A percentile compares a stretch with the other conserved stretches of the same genome.
These are phyloP conservation scores for Ustilago lituana DNA, from an alignment of 1,284 basidiomycete species.

Conservation along the genomic window DNA sequence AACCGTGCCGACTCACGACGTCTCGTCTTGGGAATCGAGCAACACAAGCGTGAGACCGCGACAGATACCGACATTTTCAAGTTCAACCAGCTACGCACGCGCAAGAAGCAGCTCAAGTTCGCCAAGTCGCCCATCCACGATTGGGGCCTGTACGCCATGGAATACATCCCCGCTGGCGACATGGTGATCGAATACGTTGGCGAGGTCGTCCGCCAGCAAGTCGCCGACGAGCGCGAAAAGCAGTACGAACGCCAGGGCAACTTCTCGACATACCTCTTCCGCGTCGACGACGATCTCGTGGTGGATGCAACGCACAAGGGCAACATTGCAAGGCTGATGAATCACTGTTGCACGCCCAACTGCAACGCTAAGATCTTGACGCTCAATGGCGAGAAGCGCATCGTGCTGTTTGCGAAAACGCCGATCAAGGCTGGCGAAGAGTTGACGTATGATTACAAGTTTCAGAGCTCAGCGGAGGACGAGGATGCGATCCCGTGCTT, in stretches of 20 bases:
- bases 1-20: slow-evolving; percentile 94
- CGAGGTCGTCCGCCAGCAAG: slow-evolving; percentile 91
- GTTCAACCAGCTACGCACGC: slow-evolving; percentile 96
- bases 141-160: slow-evolving; percentile 79
- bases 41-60: slow-evolving; percentile 77
- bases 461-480: slow-evolving; percentile 62
- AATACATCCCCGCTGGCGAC: slow-evolving; percentile 86
- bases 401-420: slow-evolving; percentile 94
- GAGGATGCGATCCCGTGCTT: slow-evolving; percentile 68
- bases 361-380: slow-evolving; percentile 98
- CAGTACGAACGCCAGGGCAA: slow-evolving; percentile 76
- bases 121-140: slow-evolving; percentile 96
- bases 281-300: slow-evolving; percentile 70
- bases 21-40: slow-evolving; percentile 90
- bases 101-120: slow-evolving; percentile 98
- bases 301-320: slow-evolving; percentile 99
- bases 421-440: slow-evolving; percentile 80
- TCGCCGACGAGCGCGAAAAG: slow-evolving; percentile 97
- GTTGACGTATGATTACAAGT: slow-evolving; percentile 68
- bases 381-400: slow-evolving; percentile 97
- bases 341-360: slow-evolving; percentile 94
- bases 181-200: slow-evolving; percentile 99
- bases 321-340: slow-evolving; percentile 75
- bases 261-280: slow-evolving; percentile 66
- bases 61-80: slow-evolving; percentile 77